A percentile compares a stretch with the other conserved stretches of the same genome.
phyloP scores from a whole-genome alignment of 2,329 filamentous ascomycete genomes.

The Coleophoma eucalyptorum region DNA sequence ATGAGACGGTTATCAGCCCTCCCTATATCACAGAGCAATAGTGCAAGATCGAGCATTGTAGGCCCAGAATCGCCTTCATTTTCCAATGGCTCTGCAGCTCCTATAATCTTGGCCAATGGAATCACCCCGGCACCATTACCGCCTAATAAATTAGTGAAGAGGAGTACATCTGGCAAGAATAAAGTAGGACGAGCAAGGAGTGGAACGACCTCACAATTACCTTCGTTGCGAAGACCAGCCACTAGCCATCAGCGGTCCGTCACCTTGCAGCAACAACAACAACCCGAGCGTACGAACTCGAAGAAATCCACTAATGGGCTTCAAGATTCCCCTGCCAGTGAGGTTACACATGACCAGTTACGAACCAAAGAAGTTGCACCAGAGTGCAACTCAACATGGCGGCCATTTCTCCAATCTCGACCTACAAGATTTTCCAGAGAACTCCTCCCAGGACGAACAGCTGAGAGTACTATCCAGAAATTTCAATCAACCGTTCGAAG shows the following conservation, averaged over 20 bases:
- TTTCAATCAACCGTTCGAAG: slow-evolving; percentile 23
- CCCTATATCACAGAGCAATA: slow-evolving; percentile 61
- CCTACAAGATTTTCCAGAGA: slow-evolving; percentile 25
- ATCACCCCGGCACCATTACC: slow-evolving; percentile 40
- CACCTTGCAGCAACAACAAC: slow-evolving; percentile 58
- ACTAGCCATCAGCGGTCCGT: slow-evolving; percentile 77
- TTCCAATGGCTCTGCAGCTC: slow-evolving; percentile 63
- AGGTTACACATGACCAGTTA: slow-evolving; percentile 9
- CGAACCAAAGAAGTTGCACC: slow-evolving; percentile 11
- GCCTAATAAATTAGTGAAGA: slow-evolving; percentile 77
- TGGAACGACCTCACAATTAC: slow-evolving; percentile 56
- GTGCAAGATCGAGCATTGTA: slow-evolving; percentile 55
- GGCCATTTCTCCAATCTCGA: slow-evolving; percentile 26
- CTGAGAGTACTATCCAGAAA: slow-evolving; percentile 17
- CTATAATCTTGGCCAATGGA: slow-evolving; percentile 44
- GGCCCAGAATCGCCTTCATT: slow-evolving; percentile 64
- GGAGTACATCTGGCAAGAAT: slow-evolving; percentile 53
- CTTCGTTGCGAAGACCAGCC: slow-evolving; percentile 66
- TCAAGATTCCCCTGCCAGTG: slow-evolving; percentile 8
- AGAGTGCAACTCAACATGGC: slow-evolving; percentile 19
- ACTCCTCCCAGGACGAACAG: slow-evolving; percentile 17
- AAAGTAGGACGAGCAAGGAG: slow-evolving; percentile 39
- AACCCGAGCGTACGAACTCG: slow-evolving; percentile 21
- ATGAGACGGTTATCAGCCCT: slow-evolving; percentile 66
- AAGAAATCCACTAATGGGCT: slow-evolving; percentile 8